A percentile compares a stretch with the other conserved stretches of the same genome.
Evolutionary conservation across 2,329 filamentous ascomycete species (phyloP).

Genomic region (Aspergillus sp.): DNA sequence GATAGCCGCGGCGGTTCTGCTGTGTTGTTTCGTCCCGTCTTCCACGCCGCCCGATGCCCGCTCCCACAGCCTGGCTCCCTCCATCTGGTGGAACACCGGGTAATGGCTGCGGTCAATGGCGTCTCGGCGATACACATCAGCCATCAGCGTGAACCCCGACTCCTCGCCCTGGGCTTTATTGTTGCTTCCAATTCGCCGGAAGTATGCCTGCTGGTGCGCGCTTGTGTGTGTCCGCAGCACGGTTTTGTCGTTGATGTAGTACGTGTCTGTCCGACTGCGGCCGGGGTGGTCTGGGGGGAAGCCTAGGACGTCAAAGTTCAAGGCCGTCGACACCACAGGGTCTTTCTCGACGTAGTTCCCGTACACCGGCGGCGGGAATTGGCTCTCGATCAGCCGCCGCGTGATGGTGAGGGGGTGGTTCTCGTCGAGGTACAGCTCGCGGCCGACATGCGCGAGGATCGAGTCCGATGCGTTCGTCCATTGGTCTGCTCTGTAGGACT

Average conservation of each 20-base stretch:
- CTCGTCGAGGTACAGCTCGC: conserved; percentile 77
- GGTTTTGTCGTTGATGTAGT: conserved; percentile 79
- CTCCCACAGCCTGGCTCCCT: conserved; percentile 86
- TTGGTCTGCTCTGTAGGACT: conserved; percentile 57
- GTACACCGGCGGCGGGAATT: conserved; percentile 65
- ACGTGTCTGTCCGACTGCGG: conserved; percentile 79
- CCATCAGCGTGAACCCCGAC: conserved; percentile 78
- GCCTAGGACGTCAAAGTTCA: conserved; percentile 96
- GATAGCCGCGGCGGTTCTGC: conserved; percentile 50
- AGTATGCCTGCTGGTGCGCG: conserved; percentile 84
- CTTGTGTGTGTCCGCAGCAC: conserved; percentile 89
- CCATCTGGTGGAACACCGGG: conserved; percentile 98
- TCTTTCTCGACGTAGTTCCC: conserved; percentile 68
- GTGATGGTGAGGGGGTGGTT: conserved; percentile 89
- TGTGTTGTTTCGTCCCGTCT: conserved; percentile 23
- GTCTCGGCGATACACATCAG: conserved; percentile 92
- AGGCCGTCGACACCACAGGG: conserved; percentile 70
- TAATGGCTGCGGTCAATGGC: conserved; percentile 93
- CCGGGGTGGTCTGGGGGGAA: conserved; percentile 84
- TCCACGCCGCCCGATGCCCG: conserved; percentile 41
- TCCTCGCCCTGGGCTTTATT: conserved; percentile 25
- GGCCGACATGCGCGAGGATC: conserved; percentile 64
- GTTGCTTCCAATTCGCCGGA: conserved; percentile 49
- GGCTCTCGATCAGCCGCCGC: conserved; percentile 80
- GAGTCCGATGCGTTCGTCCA: conserved; percentile 79